Conservation (phyloP, 345 rosid species). For the Gossypium arboreum region DNA sequence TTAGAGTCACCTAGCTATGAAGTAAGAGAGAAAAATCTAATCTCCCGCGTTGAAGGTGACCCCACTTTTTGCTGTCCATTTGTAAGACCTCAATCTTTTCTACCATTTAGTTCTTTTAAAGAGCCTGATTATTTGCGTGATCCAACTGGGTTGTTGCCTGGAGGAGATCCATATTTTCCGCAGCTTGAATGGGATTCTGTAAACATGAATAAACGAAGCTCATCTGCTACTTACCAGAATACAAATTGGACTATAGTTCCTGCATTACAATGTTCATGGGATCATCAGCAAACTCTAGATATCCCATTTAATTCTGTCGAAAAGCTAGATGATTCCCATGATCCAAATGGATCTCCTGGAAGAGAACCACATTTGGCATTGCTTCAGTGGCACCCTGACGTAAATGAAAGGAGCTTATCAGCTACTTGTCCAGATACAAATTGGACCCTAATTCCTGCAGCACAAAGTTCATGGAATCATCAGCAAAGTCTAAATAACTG, state of each 20-base stretch:
- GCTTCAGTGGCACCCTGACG: conserved; percentile 45
- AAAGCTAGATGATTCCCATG: background rate
- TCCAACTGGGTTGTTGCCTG: conserved; percentile 19
- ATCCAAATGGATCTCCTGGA: conserved; percentile 18
- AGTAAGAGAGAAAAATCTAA: conserved; percentile 14
- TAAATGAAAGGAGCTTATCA: conserved; percentile 32
- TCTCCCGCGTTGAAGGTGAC: conserved; percentile 23
- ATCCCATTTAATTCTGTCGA: background rate
- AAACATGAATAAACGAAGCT: conserved; percentile 30
- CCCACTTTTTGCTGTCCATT: conserved; percentile 28
- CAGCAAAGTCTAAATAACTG: conserved; percentile 25
- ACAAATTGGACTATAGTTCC: conserved; percentile 34
- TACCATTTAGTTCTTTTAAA: conserved; percentile 22
- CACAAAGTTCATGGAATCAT: conserved; percentile 25
- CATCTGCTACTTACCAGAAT: conserved; percentile 21
- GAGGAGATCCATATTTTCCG: conserved; percentile 24
- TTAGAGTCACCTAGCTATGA: conserved; percentile 25
- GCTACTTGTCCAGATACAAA: conserved; percentile 23
- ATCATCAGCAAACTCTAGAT: conserved; percentile 27
- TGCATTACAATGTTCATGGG: conserved; percentile 20
- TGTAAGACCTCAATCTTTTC: conserved; percentile 26
- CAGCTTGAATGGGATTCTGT: conserved; percentile 47
- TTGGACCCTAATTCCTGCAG: conserved; percentile 30
- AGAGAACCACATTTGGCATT: conserved; percentile 26
- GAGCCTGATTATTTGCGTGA: background rate